Percentiles rank a stretch among this genome's conserved stretches.
phyloP scores from a whole-genome alignment of 2,329 filamentous ascomycete genomes.

The Sporothrix humicola region DNA sequence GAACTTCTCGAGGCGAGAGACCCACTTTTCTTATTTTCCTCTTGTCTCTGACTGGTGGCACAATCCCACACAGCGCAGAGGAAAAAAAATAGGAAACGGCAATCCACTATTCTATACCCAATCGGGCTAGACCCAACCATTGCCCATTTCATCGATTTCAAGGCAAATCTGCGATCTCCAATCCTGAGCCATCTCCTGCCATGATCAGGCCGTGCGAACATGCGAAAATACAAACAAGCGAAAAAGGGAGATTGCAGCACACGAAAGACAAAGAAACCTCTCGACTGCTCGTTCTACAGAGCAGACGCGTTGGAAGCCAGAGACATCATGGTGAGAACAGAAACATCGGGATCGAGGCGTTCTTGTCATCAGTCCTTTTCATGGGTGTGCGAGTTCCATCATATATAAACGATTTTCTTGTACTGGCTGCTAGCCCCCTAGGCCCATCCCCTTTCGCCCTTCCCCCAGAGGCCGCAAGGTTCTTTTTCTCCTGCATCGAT shows the following conservation, averaged over 20 bases:
- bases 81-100: neutral
- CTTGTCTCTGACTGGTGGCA: constrained; percentile 5
- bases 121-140: neutral
- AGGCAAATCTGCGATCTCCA: constrained; percentile 35
- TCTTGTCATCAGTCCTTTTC: neutral
- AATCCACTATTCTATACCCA: neutral
- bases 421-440: neutral
- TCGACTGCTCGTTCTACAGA: neutral
- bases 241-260: neutral
- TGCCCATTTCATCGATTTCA: constrained; percentile 22
- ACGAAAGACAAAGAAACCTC: neutral
- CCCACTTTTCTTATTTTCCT: constrained; percentile 17
- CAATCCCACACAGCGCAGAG: neutral
- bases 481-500: neutral
- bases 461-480: neutral
- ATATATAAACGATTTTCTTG: neutral
- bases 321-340: neutral
- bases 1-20: neutral
- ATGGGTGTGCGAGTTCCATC: neutral
- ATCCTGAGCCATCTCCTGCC: neutral
- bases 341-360: too few species aligned
- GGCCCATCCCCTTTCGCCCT: neutral
- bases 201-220: neutral
- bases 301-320: neutral
- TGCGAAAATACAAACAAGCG: neutral